phyloP scores from a whole-genome alignment of 805 yeast genomes.

The Yarrowia sp. region DNA sequence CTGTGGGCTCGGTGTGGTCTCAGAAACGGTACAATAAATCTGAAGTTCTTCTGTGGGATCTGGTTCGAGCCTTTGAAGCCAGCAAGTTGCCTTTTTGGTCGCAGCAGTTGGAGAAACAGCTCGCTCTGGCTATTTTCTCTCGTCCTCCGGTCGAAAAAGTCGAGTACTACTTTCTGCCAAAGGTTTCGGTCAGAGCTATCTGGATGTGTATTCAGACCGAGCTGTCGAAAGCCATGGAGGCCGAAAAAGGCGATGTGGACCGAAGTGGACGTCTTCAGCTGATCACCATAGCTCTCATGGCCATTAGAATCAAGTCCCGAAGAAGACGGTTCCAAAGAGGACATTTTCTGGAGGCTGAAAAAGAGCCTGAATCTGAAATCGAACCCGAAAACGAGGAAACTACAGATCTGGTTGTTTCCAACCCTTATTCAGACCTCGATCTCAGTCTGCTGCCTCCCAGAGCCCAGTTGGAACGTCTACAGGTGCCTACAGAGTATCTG shows the following conservation, averaged over 20 bases:
- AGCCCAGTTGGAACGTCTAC: neutral
- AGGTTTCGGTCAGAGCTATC: constrained; percentile 6
- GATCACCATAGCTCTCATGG: neutral
- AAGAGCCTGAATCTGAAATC: neutral
- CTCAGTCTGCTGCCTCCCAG: neutral
- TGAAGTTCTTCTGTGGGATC: neutral
- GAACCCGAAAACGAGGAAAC: neutral
- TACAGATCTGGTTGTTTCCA: neutral
- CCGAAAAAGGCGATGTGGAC: neutral
- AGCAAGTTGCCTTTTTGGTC: constrained; percentile 16
- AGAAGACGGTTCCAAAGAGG: constrained; percentile 2
- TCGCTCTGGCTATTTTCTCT: neutral
- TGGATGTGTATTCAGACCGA: constrained; percentile 24
- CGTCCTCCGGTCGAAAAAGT: constrained; percentile 18
- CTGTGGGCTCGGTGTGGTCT: neutral
- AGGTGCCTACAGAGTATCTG: neutral
- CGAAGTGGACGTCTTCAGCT: neutral
- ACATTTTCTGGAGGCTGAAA: neutral
- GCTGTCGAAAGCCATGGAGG: constrained; percentile 2
- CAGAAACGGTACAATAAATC: neutral
- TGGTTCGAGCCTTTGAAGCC: neutral
- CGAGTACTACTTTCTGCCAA: constrained; percentile 13
- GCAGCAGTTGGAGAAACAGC: neutral
- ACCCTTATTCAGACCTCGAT: neutral
- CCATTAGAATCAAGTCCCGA: constrained; percentile 8